Conservation (phyloP, 2,329 filamentous ascomycete genomes). For the Scedosporium apiospermum region DNA sequence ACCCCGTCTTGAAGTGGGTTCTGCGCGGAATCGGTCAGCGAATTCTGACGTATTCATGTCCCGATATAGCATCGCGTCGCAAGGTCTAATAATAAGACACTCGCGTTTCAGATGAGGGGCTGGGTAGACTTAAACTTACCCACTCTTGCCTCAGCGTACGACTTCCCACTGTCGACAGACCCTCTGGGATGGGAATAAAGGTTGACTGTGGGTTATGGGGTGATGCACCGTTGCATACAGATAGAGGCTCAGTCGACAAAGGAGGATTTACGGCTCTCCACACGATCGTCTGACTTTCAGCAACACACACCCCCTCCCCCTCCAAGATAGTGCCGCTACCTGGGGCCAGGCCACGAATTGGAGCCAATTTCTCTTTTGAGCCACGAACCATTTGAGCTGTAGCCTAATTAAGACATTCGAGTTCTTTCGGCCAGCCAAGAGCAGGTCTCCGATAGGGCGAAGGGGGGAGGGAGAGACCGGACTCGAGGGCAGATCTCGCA, state of each 20-base stretch:
- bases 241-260: neutral
- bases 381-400: neutral
- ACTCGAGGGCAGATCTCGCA: neutral
- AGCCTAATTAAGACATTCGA: neutral
- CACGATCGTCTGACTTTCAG: neutral
- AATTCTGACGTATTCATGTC: too few relatives aligned
- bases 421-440: neutral
- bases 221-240: neutral
- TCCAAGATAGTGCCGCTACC: neutral
- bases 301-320: neutral
- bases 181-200: neutral
- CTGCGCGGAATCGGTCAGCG: neutral
- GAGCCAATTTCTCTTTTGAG: neutral
- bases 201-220: slow-evolving; percentile 1
- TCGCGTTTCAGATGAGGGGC: neutral
- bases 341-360: neutral
- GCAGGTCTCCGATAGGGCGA: neutral
- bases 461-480: neutral
- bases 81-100: neutral
- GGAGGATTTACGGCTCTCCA: neutral
- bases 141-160: neutral
- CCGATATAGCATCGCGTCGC: neutral
- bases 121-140: neutral
- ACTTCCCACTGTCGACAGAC: neutral
- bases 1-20: neutral